Percentiles rank a stretch among this genome's conserved stretches.
These are phyloP conservation scores for Saccharomycopsis olivae DNA, from an alignment of 805 yeast genomes.

Conservation along the genomic window DNA sequence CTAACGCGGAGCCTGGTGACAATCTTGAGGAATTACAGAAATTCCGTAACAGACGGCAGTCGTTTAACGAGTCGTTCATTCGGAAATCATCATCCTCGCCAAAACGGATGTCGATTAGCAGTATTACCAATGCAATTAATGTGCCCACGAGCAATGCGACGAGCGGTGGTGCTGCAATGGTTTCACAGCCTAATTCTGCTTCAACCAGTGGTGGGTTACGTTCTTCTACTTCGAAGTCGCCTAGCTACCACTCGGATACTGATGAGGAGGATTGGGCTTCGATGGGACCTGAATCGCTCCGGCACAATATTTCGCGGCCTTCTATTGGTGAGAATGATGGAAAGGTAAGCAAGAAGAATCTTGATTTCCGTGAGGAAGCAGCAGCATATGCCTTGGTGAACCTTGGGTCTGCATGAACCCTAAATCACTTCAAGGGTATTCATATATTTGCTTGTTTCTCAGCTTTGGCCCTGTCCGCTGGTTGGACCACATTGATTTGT, in stretches of 20 bases:
- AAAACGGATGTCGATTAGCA: constrained; percentile 10
- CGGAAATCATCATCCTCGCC: constrained; percentile 4
- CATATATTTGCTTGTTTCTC: too few species aligned
- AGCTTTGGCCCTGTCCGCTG: too few species aligned
- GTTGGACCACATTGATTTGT: neutral
- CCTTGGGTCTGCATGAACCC: constrained; percentile 22
- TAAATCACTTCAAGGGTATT: too few species aligned
- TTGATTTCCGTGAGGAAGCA: constrained; percentile 33
- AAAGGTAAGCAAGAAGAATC: constrained; percentile 20
- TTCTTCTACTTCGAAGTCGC: constrained; percentile 5
- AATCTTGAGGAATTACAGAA: constrained; percentile 2
- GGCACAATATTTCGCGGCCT: constrained; percentile 15
- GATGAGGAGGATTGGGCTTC: constrained; percentile 97
- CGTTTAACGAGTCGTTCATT: constrained; percentile 14
- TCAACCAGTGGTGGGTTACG: too few species aligned
- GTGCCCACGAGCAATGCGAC: too few species aligned
- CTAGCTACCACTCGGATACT: constrained; percentile 46
- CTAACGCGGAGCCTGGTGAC: constrained; percentile 3
- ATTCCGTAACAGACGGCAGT: constrained; percentile 3
- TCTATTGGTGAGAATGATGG: neutral
- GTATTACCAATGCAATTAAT: constrained; percentile 7
- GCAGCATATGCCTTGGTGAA: constrained; percentile 63
- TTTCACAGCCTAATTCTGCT: neutral
- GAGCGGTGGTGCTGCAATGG: too few species aligned
- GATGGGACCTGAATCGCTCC: constrained; percentile 67